These are phyloP conservation scores for Funneliformis geosporum DNA, from an alignment of 192 early-diverging fungal genomes.

Conservation along the genomic window DNA sequence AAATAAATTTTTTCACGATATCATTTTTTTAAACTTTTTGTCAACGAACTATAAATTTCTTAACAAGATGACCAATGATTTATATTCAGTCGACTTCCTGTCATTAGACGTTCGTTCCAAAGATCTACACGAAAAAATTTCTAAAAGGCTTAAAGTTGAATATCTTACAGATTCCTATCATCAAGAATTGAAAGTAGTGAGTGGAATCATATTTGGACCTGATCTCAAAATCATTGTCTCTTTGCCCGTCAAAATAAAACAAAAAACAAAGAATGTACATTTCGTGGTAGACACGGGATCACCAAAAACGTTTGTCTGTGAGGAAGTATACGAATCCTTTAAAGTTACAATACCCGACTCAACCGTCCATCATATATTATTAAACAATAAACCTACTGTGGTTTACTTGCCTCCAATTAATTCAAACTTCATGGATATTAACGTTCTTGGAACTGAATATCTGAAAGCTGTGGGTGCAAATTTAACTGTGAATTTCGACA, in stretches of 20 bases:
- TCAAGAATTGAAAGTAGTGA: neutral
- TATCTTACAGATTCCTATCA: neutral
- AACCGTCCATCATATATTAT: neutral
- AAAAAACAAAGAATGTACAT: constrained; percentile 14
- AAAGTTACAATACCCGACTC: neutral
- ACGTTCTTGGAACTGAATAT: constrained; percentile 7
- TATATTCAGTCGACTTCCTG: neutral
- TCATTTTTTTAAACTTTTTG: too few species aligned
- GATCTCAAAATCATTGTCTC: neutral
- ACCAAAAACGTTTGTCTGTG: neutral
- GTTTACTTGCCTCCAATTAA: neutral
- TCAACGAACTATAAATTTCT: too few species aligned
- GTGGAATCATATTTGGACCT: neutral
- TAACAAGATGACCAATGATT: too few species aligned
- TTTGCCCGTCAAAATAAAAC: constrained; percentile 5
- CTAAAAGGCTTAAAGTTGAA: constrained; percentile 2
- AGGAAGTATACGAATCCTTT: constrained; percentile 10
- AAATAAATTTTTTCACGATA: too few species aligned
- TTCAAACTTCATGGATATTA: neutral
- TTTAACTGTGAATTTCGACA: neutral
- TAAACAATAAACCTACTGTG: constrained; percentile 10
- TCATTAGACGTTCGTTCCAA: neutral
- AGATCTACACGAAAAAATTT: constrained; percentile 12
- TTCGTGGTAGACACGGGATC: neutral
- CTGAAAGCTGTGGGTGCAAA: neutral